Evolutionary conservation across 192 early-diverging fungal genomes (phyloP), one percentile per base, ranked within the genome.

Genomic region (Coemansia sp.): DNA sequence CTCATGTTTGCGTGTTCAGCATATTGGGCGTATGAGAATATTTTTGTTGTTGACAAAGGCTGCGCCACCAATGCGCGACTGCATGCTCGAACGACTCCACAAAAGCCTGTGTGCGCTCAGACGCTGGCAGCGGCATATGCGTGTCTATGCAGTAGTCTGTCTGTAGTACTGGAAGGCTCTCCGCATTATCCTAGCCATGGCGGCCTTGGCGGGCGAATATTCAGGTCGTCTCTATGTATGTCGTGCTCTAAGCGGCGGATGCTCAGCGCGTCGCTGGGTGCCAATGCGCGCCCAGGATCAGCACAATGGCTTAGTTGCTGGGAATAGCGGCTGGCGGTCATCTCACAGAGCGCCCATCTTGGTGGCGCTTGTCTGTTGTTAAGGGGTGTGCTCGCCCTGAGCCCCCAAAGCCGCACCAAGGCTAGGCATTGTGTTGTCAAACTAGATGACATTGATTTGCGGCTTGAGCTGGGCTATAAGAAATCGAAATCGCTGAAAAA

Each of bases 391-490:
- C 15, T 32, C 29, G 51, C 51, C 51, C 51, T 54, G 51, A 54
- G 27, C 19, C 24, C 51, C 51, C 51, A 25, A 54, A 54, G 29
- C 51, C 25, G 29, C 51, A n/a, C 51, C 14, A 24, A 54, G 29
- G 7, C 51, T 54, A 54, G 51, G 6, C 51, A 54, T 54, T 31
- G 27, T 54, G 51, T 27, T 54, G 51, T 54, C 51, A 54, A 54
- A 47, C 22, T 47, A 24, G 45, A 54, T 17, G 51, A 54, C 51
- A 54, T 54, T 54, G 51, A 54, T 54, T 54, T n/a, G 51, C 12
- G 29, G 51, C 27, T 32, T 54, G 27, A 29, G 51, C 51, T 54
- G 29, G 51, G 27, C 51, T 54, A 7, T 54, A 51, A 25, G 15
- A 7, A 31, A 35, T 27, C 51, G 25, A 54, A n/a, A 54, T 54